Base-by-base conservation (phyloP, 1,139 yeast genomes). In the Pichia sp. region DNA sequence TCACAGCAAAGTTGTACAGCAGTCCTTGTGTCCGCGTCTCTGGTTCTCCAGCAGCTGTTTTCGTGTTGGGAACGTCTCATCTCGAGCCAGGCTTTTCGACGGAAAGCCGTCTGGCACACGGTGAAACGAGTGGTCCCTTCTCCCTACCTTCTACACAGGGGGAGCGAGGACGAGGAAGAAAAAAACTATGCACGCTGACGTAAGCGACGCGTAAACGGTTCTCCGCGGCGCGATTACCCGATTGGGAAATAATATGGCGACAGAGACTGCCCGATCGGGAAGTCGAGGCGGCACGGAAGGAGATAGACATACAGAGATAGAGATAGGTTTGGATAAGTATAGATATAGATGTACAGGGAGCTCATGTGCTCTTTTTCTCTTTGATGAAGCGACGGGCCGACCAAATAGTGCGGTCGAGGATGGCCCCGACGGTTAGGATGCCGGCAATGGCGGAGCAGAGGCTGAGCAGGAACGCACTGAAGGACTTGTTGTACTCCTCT, bases 361-460 rank as follows among this genome's bases (percentile, higher is more conserved):
- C 9, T 45, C 34, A 61, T 4, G 61, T 58, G 44, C 71, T 74
- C 66, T 93, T 91, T 69, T 90, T 88, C 28, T 87, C 82, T 68
- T 81, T 78, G 37, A 91, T 71, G 10, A 85, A 89, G 66, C 82
- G 82, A 66, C 89, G 93, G 1, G 96, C 96, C 22, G 87, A 95
- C 81, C 89, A 90, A 9, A 89, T 87, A 3, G 95, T 83, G 57
- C 91, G 78, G 67, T 93, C 99, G 47, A 91, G 70, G 44, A 91
- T 80, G 0, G 96, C 85, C 7, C 96, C 98, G 21, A 93, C 91
- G 51, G 96, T 93, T 55, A 93, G 74, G 10, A 93, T 93, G 41
- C 98, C 98, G 9, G 98, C 98, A 45, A 91, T 78, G 10, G 95
- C 88, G 56, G 96, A 85, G 60, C 93, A 80, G 45, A 88, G 88